Base-by-base conservation (phyloP, 257 asterid species). In the Cruciata laevipes region DNA sequence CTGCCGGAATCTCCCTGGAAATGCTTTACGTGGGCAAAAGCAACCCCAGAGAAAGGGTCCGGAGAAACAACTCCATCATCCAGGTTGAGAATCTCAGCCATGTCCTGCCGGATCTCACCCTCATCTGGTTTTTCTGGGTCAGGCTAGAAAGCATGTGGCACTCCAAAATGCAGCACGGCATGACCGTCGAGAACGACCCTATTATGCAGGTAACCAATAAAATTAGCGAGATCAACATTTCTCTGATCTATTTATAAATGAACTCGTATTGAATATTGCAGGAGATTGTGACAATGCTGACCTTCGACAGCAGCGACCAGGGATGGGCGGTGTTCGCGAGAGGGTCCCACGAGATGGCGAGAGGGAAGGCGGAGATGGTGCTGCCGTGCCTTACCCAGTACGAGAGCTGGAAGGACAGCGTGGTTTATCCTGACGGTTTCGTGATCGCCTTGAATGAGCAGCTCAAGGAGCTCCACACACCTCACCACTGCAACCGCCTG, bases 121-220 rank as follows among this genome's bases (percentile, higher is more conserved):
- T 81, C 13, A 69, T 88, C 10, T 90, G 97, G 95, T 90, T 75
- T 83, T 94, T 94, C 66, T 94, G 99, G 99, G 84, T 79, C 69
- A 61, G 99, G 75, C 83, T 93, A 1, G 83, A 83, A 35, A 88
- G 99, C 91, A 90, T 94, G 97, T 90, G 95, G 95, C 83, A 86
- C 79, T 93, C 98, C 10, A 93, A 86, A 80, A 75, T 82, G 35
- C 92, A 89, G 63, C 87, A 79, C 3, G 95, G 89, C 3, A 73
- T 77, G 74, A 70, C 82, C 0, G 85, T 75, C 3, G 97, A 90
- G 2, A 72, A 60, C 12, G 99, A 94, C 76, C 73, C 57, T 1
- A 79, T 88, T n/a, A 87, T 86, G 94, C 88, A 82, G 70, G 86
- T 88, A 51, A 85, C 53, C 53, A 13, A 27, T 27, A 27, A 27